Evolutionary conservation across 306 rosid genomes (phyloP).

Genomic region (Gastrolobium villosum): DNA sequence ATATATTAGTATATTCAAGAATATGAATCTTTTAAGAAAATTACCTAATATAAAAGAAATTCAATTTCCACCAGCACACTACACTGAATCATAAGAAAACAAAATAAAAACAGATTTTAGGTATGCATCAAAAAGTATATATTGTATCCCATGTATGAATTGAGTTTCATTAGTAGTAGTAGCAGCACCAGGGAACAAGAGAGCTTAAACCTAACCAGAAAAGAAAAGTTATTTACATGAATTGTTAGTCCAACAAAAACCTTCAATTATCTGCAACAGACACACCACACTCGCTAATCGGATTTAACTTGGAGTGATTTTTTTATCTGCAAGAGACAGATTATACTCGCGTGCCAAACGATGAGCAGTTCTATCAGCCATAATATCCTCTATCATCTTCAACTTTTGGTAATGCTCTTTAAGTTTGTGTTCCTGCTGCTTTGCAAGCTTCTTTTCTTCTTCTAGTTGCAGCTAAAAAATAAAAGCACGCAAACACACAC

Average conservation of each 20-base stretch:
- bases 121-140: neutral
- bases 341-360: constrained; percentile 63
- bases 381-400: constrained; percentile 60
- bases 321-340: constrained; percentile 51
- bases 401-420: constrained; percentile 63
- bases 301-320: too few species aligned
- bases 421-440: constrained; percentile 65
- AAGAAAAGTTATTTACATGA: constrained; percentile 3
- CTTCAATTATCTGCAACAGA: constrained; percentile 51
- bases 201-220: constrained; percentile 6
- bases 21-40: too few species aligned
- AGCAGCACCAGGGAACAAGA: neutral
- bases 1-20: too few species aligned
- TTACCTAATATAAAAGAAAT: too few species aligned
- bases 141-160: neutral
- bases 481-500: neutral
- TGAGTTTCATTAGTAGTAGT: constrained; percentile 13
- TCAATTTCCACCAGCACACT: too few species aligned
- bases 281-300: too few species aligned
- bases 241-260: constrained; percentile 1
- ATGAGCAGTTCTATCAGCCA: constrained; percentile 68
- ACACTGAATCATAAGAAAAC: too few species aligned
- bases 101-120: neutral
- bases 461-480: constrained; percentile 55
- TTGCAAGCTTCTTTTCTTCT: constrained; percentile 75